Conservation (phyloP, 2,329 filamentous ascomycete species). For the Dactylellina haptotyla region DNA sequence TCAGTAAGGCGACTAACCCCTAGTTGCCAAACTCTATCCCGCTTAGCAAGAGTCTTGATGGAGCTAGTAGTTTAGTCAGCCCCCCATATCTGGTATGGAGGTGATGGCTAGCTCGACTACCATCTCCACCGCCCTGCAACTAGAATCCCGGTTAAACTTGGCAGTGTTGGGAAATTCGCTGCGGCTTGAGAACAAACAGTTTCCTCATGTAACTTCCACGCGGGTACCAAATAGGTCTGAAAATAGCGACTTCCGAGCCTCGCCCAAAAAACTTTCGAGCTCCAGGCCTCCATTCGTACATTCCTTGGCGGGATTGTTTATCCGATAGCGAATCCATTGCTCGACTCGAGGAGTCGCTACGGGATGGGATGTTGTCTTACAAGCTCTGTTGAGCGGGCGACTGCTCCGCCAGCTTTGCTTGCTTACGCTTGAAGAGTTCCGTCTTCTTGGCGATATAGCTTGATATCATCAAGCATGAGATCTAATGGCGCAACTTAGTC, state of each 20-base stretch:
- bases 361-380: neutral
- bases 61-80: constrained; percentile 44
- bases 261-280: constrained; percentile 15
- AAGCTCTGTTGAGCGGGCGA: neutral
- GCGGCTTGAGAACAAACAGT: constrained; percentile 15
- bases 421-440: constrained; percentile 39
- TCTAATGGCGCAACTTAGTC: constrained; percentile 17
- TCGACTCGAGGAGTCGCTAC: constrained; percentile 8
- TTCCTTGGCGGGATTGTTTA: constrained; percentile 28
- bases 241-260: constrained; percentile 48
- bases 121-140: neutral
- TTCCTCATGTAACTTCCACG: constrained; percentile 29
- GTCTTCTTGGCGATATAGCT: constrained; percentile 16
- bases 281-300: constrained; percentile 22
- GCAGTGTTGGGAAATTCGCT: constrained; percentile 20
- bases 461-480: constrained; percentile 18
- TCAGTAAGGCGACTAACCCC: constrained; percentile 37
- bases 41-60: constrained; percentile 29
- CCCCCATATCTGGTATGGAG: constrained; percentile 19
- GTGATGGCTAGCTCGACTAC: constrained; percentile 7
- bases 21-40: constrained; percentile 21
- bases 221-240: constrained; percentile 35
- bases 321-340: constrained; percentile 26
- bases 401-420: constrained; percentile 16
- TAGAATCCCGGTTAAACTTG: constrained; percentile 21